Base-by-base conservation (phyloP, 345 rosid species). In the Raphanus raphanistrum region DNA sequence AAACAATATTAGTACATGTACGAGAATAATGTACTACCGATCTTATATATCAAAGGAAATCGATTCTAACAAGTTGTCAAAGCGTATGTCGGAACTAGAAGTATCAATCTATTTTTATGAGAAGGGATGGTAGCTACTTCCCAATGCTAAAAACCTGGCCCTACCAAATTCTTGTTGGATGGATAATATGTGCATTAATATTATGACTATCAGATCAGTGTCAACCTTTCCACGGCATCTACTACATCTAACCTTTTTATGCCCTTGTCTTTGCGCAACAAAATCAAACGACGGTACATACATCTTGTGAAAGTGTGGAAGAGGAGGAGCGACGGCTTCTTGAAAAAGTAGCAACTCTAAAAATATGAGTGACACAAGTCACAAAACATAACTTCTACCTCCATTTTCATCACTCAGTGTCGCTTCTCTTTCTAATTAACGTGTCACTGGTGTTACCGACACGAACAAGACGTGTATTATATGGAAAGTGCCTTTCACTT, bases 141-240 rank as follows among this genome's bases (percentile, higher is more conserved):
- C 73, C 33, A 66, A 48, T 55, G 80, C 71, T 71, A 71, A 65
- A 38, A 43, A 64, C n/a, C 41, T 57, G 81, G 76, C 6, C 81
- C 72, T 77, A 77, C 72, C 38, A 64, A 71, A 64, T 55, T 71
- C 38, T 77, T 64, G 66, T 55, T 77, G 80, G 80, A 77, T 71
- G 76, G 76, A 77, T 64, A 55, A 71, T 64, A 69, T 70, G 75
- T 76, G 75, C 75, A 70, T 45, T 3, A 45, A 45, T 25, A 55
- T 7, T 52, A 54, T 5, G 10, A 16, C 50, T 68, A 69, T 3
- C 45, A 52, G 15, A 52, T 10, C 10, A 52, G 2, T 59, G 9
- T 31, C 28, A 28, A 68, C 29, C 17, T 32, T 31, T 69, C 63
- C 11, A 32, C 45, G 16, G 57, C 9, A 9, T 16, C 43, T 33